These are phyloP conservation scores for Stachybotrys chlorohalonatus DNA, from an alignment of 2,329 filamentous ascomycete species.

Conservation along the genomic window DNA sequence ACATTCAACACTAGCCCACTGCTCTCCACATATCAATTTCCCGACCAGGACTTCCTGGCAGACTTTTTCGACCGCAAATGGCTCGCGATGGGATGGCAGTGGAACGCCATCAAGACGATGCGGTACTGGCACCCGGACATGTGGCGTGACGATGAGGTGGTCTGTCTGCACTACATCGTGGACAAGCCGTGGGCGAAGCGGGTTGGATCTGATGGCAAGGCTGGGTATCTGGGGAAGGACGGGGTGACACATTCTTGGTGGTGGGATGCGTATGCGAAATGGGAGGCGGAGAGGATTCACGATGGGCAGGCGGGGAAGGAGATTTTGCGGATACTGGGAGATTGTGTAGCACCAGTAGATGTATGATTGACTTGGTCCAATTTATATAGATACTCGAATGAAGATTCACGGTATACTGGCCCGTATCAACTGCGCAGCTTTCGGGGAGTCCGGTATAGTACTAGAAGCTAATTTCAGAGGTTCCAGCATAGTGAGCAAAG, in stretches of 20 bases:
- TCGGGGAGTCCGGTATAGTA: no score
- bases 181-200: constrained; percentile 12
- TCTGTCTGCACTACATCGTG: constrained; percentile 12
- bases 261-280: constrained; percentile 11
- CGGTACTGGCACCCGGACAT: constrained; percentile 11
- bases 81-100: constrained; percentile 12
- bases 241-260: constrained; percentile 10
- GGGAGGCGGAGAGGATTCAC: constrained; percentile 6
- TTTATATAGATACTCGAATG: no score
- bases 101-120: constrained; percentile 13
- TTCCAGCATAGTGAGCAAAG: no score
- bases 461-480: no score
- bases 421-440: no score
- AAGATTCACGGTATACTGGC: no score
- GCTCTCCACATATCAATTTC: constrained; percentile 8
- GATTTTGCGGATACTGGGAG: not conserved
- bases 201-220: constrained; percentile 5
- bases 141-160: constrained; percentile 11
- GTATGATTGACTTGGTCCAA: no score
- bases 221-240: constrained; percentile 9
- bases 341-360: not conserved
- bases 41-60: constrained; percentile 10
- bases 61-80: constrained; percentile 10
- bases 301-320: not conserved
- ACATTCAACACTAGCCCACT: constrained; percentile 8